These are phyloP conservation scores for Globisporangium nodosum DNA, from an alignment of 352 stramenopile genomes.

Conservation along the genomic window DNA sequence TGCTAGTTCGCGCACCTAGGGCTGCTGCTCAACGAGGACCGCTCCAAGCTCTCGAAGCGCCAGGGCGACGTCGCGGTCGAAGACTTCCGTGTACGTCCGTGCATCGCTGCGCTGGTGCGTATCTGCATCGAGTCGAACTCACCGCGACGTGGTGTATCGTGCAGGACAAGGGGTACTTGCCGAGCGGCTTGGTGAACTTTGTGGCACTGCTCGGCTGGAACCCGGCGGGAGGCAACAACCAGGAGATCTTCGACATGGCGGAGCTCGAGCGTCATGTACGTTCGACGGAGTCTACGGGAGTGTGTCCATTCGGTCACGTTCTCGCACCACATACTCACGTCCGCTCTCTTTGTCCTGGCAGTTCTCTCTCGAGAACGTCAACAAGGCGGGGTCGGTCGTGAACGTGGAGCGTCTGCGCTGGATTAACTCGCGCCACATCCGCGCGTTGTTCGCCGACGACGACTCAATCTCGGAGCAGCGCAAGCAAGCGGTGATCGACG, in stretches of 20 bases:
- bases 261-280: slow-evolving; percentile 79
- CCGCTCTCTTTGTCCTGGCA: slow-evolving; percentile 4
- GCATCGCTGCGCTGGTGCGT: not conserved
- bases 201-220: slow-evolving; percentile 98
- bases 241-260: slow-evolving; percentile 95
- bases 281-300: not conserved
- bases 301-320: not conserved
- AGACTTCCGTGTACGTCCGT: slow-evolving; percentile 88
- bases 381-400: slow-evolving; percentile 86
- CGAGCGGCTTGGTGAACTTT: slow-evolving; percentile 97
- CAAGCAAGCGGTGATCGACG: slow-evolving; percentile 43
- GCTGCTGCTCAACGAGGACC: slow-evolving; percentile 96
- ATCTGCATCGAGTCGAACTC: not conserved
- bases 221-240: slow-evolving; percentile 90
- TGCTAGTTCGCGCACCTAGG: slow-evolving; percentile 84
- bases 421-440: slow-evolving; percentile 88
- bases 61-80: slow-evolving; percentile 96
- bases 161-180: slow-evolving; percentile 93
- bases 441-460: slow-evolving; percentile 59
- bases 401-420: slow-evolving; percentile 82
- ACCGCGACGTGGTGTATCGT: not conserved
- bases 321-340: not conserved
- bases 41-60: slow-evolving; percentile 97
- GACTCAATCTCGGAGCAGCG: slow-evolving; percentile 31
- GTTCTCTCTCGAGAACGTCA: slow-evolving; percentile 85